phyloP scores from a whole-genome alignment of 2,329 filamentous ascomycete species.

The Canariomyces notabilis region DNA sequence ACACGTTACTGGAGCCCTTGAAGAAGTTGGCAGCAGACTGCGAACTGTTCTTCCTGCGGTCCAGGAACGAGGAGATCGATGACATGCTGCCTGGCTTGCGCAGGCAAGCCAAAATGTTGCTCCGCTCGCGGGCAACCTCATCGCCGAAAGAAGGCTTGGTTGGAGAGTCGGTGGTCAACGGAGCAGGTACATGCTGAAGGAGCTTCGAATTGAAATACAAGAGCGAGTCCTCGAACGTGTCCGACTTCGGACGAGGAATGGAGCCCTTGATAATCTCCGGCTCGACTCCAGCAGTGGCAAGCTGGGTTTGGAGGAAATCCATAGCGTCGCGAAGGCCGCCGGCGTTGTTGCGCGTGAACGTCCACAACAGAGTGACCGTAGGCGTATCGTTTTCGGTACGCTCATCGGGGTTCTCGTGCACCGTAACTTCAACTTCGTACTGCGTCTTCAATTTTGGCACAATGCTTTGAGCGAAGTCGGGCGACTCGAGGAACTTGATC shows the following conservation, averaged over 20 bases:
- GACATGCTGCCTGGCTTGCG: slow-evolving; percentile 93
- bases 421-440: slow-evolving; percentile 82
- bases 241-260: slow-evolving; percentile 97
- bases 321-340: slow-evolving; percentile 93
- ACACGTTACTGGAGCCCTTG: slow-evolving; percentile 85
- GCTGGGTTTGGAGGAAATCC: slow-evolving; percentile 81
- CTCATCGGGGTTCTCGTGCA: slow-evolving; percentile 60
- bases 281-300: slow-evolving; percentile 87
- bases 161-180: slow-evolving; percentile 78
- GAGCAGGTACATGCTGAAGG: slow-evolving; percentile 81
- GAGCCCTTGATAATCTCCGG: slow-evolving; percentile 81
- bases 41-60: slow-evolving; percentile 88
- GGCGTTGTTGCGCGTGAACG: slow-evolving; percentile 94
- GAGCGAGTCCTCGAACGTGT: slow-evolving; percentile 95
- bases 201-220: slow-evolving; percentile 97
- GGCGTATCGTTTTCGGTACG: slow-evolving; percentile 52
- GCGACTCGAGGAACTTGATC: slow-evolving; percentile 74
- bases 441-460: slow-evolving; percentile 81
- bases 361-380: slow-evolving; percentile 63
- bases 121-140: slow-evolving; percentile 71
- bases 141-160: slow-evolving; percentile 80
- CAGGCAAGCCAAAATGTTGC: slow-evolving; percentile 84
- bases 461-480: slow-evolving; percentile 75
- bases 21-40: slow-evolving; percentile 81
- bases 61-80: slow-evolving; percentile 92